Conservation (phyloP, 352 stramenopile species). For the Globisporangium spinosum region DNA sequence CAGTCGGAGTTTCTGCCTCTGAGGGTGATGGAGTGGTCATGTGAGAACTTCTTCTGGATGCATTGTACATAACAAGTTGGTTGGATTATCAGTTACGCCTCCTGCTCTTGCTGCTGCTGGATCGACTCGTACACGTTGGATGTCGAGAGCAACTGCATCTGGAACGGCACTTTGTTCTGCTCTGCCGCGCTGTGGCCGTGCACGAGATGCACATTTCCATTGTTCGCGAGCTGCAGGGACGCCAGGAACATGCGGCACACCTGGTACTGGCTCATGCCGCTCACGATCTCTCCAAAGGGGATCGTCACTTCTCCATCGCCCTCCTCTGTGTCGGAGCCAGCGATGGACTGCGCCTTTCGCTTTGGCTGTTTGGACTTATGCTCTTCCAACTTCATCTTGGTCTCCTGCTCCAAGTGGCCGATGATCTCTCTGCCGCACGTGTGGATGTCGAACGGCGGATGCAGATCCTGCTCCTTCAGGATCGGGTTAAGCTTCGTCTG, state of each 20-base stretch:
- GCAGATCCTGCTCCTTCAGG: slow-evolving; percentile 64
- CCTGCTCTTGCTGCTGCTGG: slow-evolving; percentile 21
- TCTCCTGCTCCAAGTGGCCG: slow-evolving; percentile 37
- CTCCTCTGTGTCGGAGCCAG: slow-evolving; percentile 14
- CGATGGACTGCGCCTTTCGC: slow-evolving; percentile 29
- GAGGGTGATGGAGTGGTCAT: neutral
- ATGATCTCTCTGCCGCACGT: slow-evolving; percentile 62
- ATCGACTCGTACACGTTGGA: slow-evolving; percentile 59
- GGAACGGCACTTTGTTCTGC: slow-evolving; percentile 50
- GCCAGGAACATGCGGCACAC: slow-evolving; percentile 90
- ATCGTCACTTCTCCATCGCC: slow-evolving; percentile 23
- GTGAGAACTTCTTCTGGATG: neutral
- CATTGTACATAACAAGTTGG: neutral
- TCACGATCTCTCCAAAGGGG: slow-evolving; percentile 55
- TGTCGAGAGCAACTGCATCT: slow-evolving; percentile 66
- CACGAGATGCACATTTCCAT: slow-evolving; percentile 79
- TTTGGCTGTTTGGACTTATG: slow-evolving; percentile 28
- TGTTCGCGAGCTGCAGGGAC: slow-evolving; percentile 90
- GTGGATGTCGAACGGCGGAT: slow-evolving; percentile 75
- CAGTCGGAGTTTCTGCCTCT: neutral
- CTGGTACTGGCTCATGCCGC: slow-evolving; percentile 59
- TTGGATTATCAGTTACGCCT: slow-evolving; percentile 1
- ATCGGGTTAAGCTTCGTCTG: slow-evolving; percentile 70
- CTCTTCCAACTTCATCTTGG: slow-evolving; percentile 19
- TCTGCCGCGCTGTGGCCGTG: slow-evolving; percentile 66